Percentiles rank a stretch among this genome's conserved stretches.
phyloP scores from a whole-genome alignment of 2,329 filamentous ascomycete genomes.

The Fusarium clavum region DNA sequence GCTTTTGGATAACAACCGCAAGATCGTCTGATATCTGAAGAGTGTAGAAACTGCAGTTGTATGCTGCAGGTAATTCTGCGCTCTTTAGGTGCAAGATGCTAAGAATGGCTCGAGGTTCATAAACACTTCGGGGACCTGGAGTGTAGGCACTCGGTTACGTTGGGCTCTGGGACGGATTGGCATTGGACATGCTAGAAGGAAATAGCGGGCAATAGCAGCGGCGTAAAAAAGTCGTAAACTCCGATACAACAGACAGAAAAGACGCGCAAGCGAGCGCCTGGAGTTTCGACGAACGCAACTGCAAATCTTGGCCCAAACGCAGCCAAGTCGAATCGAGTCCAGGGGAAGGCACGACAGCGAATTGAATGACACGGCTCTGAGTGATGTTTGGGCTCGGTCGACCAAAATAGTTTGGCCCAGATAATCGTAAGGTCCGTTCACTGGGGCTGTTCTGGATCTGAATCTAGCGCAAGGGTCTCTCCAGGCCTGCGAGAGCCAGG shows the following conservation, averaged over 20 bases:
- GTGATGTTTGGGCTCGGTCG: constrained; percentile 40
- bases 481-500: constrained; percentile 8
- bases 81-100: constrained; percentile 31
- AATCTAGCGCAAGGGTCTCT: constrained; percentile 38
- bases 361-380: constrained; percentile 42
- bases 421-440: constrained; percentile 42
- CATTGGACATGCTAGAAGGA: constrained; percentile 6
- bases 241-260: not conserved
- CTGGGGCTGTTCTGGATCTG: constrained; percentile 44
- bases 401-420: constrained; percentile 43
- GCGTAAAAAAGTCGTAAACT: constrained; percentile 2
- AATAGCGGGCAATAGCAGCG: constrained; percentile 32
- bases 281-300: constrained; percentile 19
- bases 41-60: constrained; percentile 1
- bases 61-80: not conserved
- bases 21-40: constrained; percentile 3
- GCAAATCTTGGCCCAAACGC: constrained; percentile 15
- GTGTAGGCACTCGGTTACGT: constrained; percentile 1
- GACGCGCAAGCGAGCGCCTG: constrained; percentile 31
- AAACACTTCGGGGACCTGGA: not conserved
- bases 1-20: constrained; percentile 19
- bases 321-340: not conserved
- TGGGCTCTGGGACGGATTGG: constrained; percentile 8
- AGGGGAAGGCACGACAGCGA: constrained; percentile 22
- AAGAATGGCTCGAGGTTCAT: constrained; percentile 20